phyloP scores from a whole-genome alignment of 1,139 yeast species.

The Scheffersomyces parashehatae region DNA sequence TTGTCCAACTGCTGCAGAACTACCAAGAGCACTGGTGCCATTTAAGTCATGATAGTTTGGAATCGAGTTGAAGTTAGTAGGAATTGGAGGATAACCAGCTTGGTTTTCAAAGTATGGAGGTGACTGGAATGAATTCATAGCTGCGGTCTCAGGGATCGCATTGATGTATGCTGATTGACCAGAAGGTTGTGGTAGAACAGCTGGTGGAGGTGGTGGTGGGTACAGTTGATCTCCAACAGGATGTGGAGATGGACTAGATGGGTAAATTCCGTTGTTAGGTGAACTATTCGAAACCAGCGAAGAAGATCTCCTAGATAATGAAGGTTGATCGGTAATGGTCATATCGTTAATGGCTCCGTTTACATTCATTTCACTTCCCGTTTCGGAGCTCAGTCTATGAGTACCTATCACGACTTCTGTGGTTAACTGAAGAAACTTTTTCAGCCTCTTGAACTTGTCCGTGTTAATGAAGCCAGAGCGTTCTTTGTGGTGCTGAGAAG shows the following conservation, averaged over 20 bases:
- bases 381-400: conserved; percentile 41
- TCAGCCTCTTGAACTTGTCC: conserved; percentile 69
- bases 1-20: not conserved
- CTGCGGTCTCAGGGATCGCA: conserved; percentile 12
- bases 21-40: not conserved
- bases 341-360: not conserved
- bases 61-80: conserved; percentile 8
- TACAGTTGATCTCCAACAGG: not conserved
- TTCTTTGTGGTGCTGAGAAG: conserved; percentile 32
- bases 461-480: conserved; percentile 66
- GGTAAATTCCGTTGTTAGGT: not conserved
- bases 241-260: not conserved
- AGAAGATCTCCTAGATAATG: conserved; percentile 4
- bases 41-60: conserved; percentile 30
- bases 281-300: not conserved
- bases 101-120: conserved; percentile 15
- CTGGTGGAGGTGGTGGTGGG: not conserved
- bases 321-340: not conserved
- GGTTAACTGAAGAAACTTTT: conserved; percentile 75
- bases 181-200: not conserved
- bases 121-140: conserved; percentile 11
- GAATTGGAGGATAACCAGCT: conserved; percentile 1
- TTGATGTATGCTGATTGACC: conserved; percentile 4
- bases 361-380: not conserved
- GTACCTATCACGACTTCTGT: conserved; percentile 83